Base-by-base conservation (phyloP, 352 stramenopile genomes). In the Phytophthora meadii region DNA sequence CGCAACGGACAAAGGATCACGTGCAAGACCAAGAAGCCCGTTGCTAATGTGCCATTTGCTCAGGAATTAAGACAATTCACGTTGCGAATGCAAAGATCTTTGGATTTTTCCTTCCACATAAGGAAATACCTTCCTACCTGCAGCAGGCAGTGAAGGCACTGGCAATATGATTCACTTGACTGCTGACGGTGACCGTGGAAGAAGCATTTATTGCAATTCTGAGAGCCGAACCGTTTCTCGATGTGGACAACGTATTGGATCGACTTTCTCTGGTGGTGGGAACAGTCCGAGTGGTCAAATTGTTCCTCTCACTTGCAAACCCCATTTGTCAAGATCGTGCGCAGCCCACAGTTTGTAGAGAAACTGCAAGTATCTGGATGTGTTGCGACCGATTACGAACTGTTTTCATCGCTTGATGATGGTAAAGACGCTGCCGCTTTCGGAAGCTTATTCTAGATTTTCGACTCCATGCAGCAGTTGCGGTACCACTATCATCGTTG, bases 391-490 rank as follows among this genome's bases (percentile, higher is more conserved):
- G 17, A 39, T 82, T 19, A 72, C 11, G 24, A 8, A 1, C 47
- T 79, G 25, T 32, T 76, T n/a, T 59, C 49, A 27, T 37, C 24
- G 8, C 58, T 81, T n/a, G 45, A 11, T 8, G 56, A 56, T 11
- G 27, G 27, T n/a, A 6, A 39, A 9, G 52, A 50, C 54, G 41
- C 58, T 66, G 52, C 61, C 60, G 0, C 28, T 82, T 5, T 88
- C 79, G 1, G 79, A 88, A n/a, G 68, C 78, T 0, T 70, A 81
- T 41, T 58, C 54, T 9, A 50, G 53, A 0, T 79, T 84, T 42
- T 48, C 44, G 50, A 17, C 64, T 75, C n/a, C 2, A 66, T 32
- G 9, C 61, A 64, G 14, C 47, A 77, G 28, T 74, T 68, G n/a
- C n/a, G 64, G 57, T 49, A 17, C 52, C 60, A 36, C 71, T 19